phyloP scores from a whole-genome alignment of 176 grass and related monocot genomes.

The Aegilops umbellulata region DNA sequence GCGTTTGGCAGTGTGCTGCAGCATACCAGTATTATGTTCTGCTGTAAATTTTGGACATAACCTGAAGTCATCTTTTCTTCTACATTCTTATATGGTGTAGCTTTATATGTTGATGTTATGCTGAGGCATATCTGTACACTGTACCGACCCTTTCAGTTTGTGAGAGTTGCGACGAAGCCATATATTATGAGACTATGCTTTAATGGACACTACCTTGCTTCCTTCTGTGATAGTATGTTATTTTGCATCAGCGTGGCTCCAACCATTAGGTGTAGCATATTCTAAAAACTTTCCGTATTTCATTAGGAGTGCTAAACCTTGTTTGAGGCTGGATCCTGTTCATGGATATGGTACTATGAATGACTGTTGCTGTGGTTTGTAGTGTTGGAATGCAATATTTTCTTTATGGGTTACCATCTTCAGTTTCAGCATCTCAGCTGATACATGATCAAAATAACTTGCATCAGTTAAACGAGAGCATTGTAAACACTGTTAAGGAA shows the following conservation, averaged over 20 bases:
- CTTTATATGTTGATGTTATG: not conserved
- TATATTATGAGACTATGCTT: not conserved
- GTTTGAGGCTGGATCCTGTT: not conserved
- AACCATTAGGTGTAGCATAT: not conserved
- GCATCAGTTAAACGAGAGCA: not conserved
- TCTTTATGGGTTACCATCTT: not conserved
- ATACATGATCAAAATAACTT: constrained; percentile 8
- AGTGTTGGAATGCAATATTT: not conserved
- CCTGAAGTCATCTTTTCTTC: not conserved
- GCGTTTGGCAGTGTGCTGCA: not conserved
- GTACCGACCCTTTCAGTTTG: not conserved
- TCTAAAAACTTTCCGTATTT: not conserved
- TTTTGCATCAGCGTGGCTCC: not conserved
- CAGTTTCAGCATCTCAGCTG: not conserved
- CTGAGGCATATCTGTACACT: not conserved
- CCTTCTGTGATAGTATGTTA: not conserved
- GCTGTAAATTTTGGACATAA: not conserved
- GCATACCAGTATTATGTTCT: not conserved
- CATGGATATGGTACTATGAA: not conserved
- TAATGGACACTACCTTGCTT: not conserved
- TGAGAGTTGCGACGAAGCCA: not conserved
- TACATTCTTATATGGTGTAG: not conserved
- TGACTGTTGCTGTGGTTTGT: not conserved
- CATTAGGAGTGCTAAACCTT: not conserved
- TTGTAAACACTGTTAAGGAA: not conserved